Percentiles rank a stretch among this genome's conserved stretches.
These are phyloP conservation scores for Podospora tetraspora DNA, from an alignment of 495 filamentous ascomycete genomes.

Conservation along the genomic window DNA sequence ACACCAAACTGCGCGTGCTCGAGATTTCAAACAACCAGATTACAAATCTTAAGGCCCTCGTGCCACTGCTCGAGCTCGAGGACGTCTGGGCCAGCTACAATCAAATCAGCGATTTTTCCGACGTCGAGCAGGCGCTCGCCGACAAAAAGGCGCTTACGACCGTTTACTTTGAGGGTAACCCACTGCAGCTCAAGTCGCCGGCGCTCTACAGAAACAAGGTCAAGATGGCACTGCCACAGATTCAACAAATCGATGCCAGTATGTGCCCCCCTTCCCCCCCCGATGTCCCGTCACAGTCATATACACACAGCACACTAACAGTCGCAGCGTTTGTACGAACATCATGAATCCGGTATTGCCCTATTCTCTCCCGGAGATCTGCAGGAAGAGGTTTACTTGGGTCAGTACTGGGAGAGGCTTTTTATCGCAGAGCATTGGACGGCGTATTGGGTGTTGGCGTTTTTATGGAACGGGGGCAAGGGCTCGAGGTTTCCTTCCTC, in stretches of 20 bases:
- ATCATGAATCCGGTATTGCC: background rate
- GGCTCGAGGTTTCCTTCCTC: background rate
- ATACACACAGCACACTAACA: slow-evolving; percentile 8
- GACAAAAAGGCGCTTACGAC: slow-evolving; percentile 78
- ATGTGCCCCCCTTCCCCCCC: slow-evolving; percentile 39
- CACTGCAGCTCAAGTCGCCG: slow-evolving; percentile 68
- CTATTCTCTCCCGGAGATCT: background rate
- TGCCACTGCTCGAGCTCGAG: slow-evolving; percentile 63
- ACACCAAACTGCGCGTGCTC: slow-evolving; percentile 65
- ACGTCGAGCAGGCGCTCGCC: slow-evolving; percentile 73
- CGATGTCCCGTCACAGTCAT: background rate
- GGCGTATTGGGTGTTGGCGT: background rate
- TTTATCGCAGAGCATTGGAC: background rate
- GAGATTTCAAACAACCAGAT: slow-evolving; percentile 92
- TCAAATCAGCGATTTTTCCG: slow-evolving; percentile 67
- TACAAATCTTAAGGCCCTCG: slow-evolving; percentile 64
- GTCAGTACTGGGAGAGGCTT: background rate
- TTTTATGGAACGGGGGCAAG: background rate
- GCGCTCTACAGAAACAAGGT: slow-evolving; percentile 92
- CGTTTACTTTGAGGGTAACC: slow-evolving; percentile 97
- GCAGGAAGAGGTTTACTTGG: background rate
- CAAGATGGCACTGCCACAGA: slow-evolving; percentile 73
- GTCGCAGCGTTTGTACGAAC: slow-evolving; percentile 34
- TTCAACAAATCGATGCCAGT: slow-evolving; percentile 97
- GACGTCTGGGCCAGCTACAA: slow-evolving; percentile 96